Evolutionary conservation across 768 basidiomycete genomes (phyloP), one percentile per base, ranked within the genome.

Genomic region (Russula compacta): DNA sequence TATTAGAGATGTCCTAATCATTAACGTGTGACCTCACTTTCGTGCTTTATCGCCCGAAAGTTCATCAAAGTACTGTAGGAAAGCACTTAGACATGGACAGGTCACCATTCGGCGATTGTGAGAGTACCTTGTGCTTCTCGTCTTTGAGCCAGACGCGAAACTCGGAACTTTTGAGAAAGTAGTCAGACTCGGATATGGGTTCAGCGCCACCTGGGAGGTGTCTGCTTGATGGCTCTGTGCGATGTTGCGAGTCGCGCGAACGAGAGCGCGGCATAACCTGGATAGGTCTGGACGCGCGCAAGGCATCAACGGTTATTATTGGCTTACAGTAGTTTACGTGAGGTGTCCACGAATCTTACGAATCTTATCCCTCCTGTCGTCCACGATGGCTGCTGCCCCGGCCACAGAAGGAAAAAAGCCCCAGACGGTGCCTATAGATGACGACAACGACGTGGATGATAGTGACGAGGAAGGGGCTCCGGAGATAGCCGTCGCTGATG

Each of bases 101-200:
- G 14, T 50, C 48, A 47, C 50, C 53, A 58, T 56, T 48, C 49
- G 38, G 54, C 52, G 24, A 49, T n/a, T 40, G 19, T 12, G 12
- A 24, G 71, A 75, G 55, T 59, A 83, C 84, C 75, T 82, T 84
- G 53, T 74, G 76, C 67, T 83, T 81, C 68, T 81, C 79, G 24
- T 90, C 86, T 72, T 87, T 90, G 60, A 97, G 76, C 92, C 94
- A 98, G 29, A 82, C 71, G 65, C 86, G 81, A 69, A 95, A 95
- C 69, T 97, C 94, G 58, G 84, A 82, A 55, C 83, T 89, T 73
- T 91, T 94, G 68, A 87, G 78, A 73, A 93, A 97, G 69, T 95
- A 97, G 69, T 95, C 93, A 0, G 86, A 81, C 67, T 91, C 87
- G 0, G 81, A 83, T 64, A 95, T 89, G 17, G 80, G 75, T n/a